Conservation (phyloP, 352 stramenopile species). For the Phytophthora sojae region DNA sequence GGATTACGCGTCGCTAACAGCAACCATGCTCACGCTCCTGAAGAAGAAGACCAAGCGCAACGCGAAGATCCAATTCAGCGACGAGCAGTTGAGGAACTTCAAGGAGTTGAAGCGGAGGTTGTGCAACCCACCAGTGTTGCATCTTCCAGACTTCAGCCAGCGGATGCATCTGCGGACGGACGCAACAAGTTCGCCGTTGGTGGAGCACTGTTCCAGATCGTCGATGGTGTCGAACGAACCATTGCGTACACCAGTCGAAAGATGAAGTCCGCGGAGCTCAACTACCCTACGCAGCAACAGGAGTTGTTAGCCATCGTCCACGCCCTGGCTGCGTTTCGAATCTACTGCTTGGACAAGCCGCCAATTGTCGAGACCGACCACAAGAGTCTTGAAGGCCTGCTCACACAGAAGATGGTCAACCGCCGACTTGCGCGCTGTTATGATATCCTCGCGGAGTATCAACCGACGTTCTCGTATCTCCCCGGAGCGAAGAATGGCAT, state of each 20-base stretch:
- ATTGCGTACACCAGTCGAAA: background rate
- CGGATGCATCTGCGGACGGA: constrained; percentile 11
- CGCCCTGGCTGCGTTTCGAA: too few species aligned
- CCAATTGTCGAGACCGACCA: too few species aligned
- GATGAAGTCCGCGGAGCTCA: too few species aligned
- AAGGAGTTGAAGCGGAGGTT: background rate
- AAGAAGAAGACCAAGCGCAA: too few species aligned
- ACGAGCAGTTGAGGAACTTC: too few species aligned
- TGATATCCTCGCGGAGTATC: constrained; percentile 16
- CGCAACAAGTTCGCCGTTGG: constrained; percentile 12
- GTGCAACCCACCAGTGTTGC: constrained; percentile 4
- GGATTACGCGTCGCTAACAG: background rate
- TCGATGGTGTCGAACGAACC: constrained; percentile 7
- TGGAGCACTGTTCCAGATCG: constrained; percentile 2
- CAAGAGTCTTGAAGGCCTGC: too few species aligned
- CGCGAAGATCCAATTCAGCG: too few species aligned
- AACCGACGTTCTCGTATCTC: constrained; percentile 28
- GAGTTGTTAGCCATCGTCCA: too few species aligned
- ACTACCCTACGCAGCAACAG: too few species aligned
- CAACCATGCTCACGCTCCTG: too few species aligned
- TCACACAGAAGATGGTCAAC: too few species aligned
- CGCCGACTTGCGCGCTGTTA: constrained; percentile 15
- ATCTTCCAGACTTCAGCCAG: constrained; percentile 12
- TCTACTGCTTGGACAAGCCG: too few species aligned
- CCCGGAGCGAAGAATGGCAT: constrained; percentile 28